phyloP scores from a whole-genome alignment of 441 rosid genomes.

The Jatropha multifida region DNA sequence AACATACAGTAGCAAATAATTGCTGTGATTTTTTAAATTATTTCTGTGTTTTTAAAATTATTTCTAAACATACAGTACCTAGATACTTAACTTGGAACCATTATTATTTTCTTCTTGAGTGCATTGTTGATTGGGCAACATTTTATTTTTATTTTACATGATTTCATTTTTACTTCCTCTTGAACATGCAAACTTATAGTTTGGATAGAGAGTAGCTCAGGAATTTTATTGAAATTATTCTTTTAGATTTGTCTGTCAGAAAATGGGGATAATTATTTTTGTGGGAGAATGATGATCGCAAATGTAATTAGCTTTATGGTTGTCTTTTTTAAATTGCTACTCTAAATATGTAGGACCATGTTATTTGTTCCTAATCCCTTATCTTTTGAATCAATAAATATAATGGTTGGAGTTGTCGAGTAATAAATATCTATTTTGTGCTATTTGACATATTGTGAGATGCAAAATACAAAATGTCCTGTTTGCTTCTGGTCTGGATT shows the following conservation, averaged over 20 bases:
- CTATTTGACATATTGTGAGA: not conserved
- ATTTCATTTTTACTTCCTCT: not conserved
- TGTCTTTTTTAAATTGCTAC: not conserved
- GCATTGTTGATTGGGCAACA: not conserved
- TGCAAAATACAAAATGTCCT: not conserved
- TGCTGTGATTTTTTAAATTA: no score
- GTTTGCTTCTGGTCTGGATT: not conserved
- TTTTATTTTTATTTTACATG: not conserved
- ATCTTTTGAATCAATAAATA: not conserved
- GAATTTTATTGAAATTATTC: not conserved
- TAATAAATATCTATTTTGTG: not conserved
- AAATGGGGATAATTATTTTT: not conserved
- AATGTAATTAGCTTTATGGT: not conserved
- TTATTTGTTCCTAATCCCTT: not conserved
- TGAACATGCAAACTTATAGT: not conserved
- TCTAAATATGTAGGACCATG: no score
- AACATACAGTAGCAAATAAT: no score
- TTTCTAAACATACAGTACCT: no score
- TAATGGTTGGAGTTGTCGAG: not conserved
- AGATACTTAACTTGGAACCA: not conserved
- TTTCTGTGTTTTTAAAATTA: no score
- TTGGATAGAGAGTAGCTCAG: not conserved
- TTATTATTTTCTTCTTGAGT: not conserved
- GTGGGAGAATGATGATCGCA: not conserved
- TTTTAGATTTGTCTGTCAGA: not conserved